Base-by-base conservation (phyloP, 73 alveolate genomes). In the Paramecium pentaurelia region DNA sequence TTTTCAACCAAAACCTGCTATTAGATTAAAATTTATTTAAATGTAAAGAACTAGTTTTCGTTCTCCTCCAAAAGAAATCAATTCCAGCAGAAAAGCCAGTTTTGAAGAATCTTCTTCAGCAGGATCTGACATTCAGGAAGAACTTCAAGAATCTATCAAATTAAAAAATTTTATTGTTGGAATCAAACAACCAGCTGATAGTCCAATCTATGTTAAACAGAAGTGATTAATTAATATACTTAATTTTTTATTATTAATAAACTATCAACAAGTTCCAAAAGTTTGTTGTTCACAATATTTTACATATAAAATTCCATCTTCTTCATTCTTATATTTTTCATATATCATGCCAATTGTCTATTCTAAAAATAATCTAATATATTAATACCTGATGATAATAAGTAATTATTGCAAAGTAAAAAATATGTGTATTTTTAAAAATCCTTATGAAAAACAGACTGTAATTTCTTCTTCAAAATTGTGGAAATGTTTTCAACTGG, bases 91-190 rank as follows among this genome's bases (percentile, higher is more conserved):
- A 64, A 64, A 64, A 28, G 84, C 84, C 28, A 64, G 84, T 18
- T 30, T 36, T 42, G 88, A 75, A 38, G 88, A 75, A 75, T 54
- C 70, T n/a, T 36, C 88, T 36, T 75, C 88, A n/a, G 88, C 38
- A 37, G 88, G 88, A 18, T 36, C 60, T 30, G 88, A 75, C 40
- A 75, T 75, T 20, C 20, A 36, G 12, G 88, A 75, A 42, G 88
- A 75, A 75, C 47, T 75, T 25, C 0, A 75, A 30, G 88, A 75
- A 37, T 38, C 68, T 8, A 75, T 75, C 2, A 30, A 75, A 42
- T 30, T 75, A 14, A 36, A 75, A 25, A 75, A 75, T 75, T 75
- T 75, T 75, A 38, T n/a, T 30, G 88, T 75, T 2, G 88, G 88
- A 16, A 75, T 75, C 8, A 75, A 75, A 75, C 34, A 75, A 34